Evolutionary conservation across 208 protist species (phyloP).

Genomic region (Crithidia sp.): DNA sequence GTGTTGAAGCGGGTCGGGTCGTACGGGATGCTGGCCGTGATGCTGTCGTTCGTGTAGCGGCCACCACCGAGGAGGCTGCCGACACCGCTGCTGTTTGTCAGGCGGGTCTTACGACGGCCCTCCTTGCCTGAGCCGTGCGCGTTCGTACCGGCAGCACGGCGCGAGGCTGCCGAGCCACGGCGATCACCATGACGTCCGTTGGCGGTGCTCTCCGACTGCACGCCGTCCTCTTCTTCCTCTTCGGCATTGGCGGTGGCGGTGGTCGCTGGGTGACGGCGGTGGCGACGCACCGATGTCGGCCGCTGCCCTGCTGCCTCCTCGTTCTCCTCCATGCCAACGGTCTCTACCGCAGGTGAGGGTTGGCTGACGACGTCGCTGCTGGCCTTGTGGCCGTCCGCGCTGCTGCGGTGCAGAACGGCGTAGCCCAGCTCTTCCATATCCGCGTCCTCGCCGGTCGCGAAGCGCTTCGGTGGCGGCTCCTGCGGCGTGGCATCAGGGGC

Average conservation of each 20-base stretch:
- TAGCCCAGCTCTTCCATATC: conserved; percentile 14
- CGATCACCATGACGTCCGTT: conserved; percentile 4
- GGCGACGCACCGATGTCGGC: conserved; percentile 1
- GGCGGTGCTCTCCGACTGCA: not conserved
- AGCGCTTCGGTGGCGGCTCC: conserved; percentile 34
- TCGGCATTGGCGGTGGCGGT: not conserved
- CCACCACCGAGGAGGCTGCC: conserved; percentile 1
- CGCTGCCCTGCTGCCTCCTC: not conserved
- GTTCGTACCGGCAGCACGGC: conserved; percentile 1
- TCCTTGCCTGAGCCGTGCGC: not conserved
- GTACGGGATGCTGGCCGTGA: conserved; percentile 36
- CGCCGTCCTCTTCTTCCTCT: not conserved
- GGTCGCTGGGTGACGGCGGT: not conserved
- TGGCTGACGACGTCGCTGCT: too few species aligned
- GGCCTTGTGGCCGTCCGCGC: not conserved
- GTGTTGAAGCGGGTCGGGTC: conserved; percentile 25
- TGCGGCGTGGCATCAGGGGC: conserved; percentile 22
- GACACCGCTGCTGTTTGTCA: not conserved
- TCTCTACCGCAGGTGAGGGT: too few species aligned
- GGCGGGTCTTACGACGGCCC: conserved; percentile 6
- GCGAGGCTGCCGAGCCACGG: not conserved
- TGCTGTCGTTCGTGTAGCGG: conserved; percentile 31
- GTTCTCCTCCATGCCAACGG: not conserved
- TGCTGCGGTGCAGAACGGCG: not conserved
- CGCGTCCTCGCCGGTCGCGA: conserved; percentile 25